Conservation (phyloP, 2,329 filamentous ascomycete species). For the Fusarium pininemorale region DNA sequence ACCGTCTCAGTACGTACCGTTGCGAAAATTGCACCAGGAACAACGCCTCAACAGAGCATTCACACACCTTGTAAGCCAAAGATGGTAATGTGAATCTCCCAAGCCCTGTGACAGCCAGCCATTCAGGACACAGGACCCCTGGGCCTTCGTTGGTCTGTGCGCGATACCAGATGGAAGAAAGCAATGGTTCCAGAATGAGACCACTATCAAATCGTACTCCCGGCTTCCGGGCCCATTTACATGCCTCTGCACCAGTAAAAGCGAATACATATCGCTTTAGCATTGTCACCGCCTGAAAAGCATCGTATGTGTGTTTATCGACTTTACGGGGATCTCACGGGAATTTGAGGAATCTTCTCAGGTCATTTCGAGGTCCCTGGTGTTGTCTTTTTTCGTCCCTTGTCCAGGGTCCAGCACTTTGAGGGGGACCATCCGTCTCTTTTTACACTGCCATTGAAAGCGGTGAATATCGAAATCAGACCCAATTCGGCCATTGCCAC, state of each 20-base stretch:
- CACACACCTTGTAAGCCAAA: constrained; percentile 11
- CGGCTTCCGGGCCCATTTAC: constrained; percentile 44
- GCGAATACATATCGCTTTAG: constrained; percentile 2
- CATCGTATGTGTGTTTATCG: constrained; percentile 27
- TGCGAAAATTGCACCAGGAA: constrained; percentile 12
- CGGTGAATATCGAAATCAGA: constrained; percentile 33
- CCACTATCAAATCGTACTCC: constrained; percentile 45
- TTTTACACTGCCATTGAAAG: constrained; percentile 18
- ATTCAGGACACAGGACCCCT: constrained; percentile 33
- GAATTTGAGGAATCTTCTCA: constrained; percentile 37
- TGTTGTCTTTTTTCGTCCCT: constrained; percentile 5
- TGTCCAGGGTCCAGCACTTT: constrained; percentile 7
- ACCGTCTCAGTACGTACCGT: constrained; percentile 17
- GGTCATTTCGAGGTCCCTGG: constrained; percentile 31
- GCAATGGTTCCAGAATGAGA: constrained; percentile 49
- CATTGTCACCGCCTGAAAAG: constrained; percentile 29
- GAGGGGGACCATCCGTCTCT: constrained; percentile 1
- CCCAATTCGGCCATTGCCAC: constrained; percentile 11
- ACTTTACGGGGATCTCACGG: constrained; percentile 32
- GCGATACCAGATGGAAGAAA: constrained; percentile 33
- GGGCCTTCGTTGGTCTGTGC: constrained; percentile 21
- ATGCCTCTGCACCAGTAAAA: constrained; percentile 27
- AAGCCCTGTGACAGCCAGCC: constrained; percentile 24
- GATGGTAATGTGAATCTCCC: constrained; percentile 33
- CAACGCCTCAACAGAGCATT: constrained; percentile 9